These are phyloP conservation scores for Capronia epimyces DNA, from an alignment of 2,329 filamentous ascomycete genomes.

Conservation along the genomic window DNA sequence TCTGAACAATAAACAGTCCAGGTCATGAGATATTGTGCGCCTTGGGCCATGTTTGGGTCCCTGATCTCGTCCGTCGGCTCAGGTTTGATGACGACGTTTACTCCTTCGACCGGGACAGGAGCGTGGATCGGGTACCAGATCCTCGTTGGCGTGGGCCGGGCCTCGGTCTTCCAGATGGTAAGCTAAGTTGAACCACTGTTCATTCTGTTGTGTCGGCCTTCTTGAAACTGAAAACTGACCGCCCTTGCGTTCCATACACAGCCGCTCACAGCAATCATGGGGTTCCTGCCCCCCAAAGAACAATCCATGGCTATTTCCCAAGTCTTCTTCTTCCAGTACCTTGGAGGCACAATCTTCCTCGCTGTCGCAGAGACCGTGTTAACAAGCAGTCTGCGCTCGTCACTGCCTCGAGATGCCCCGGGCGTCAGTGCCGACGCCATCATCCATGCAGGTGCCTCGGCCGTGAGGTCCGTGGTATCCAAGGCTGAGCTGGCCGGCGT, in stretches of 20 bases:
- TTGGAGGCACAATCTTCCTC: slow-evolving; percentile 28
- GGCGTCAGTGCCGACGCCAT: slow-evolving; percentile 16
- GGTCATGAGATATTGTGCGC: slow-evolving; percentile 28
- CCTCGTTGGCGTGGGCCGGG: slow-evolving; percentile 28
- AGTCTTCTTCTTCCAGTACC: slow-evolving; percentile 26
- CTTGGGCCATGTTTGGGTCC: slow-evolving; percentile 28
- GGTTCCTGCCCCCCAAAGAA: slow-evolving; percentile 19
- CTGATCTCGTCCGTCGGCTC: slow-evolving; percentile 28
- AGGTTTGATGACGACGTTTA: slow-evolving; percentile 30
- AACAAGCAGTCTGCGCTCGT: slow-evolving; percentile 17
- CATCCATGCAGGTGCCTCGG: slow-evolving; percentile 19
- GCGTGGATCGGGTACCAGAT: slow-evolving; percentile 34
- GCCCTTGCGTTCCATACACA: background rate
- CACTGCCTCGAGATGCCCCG: slow-evolving; percentile 10
- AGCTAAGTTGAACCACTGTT: no score
- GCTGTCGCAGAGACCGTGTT: slow-evolving; percentile 27
- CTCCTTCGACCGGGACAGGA: slow-evolving; percentile 23
- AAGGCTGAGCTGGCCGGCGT: slow-evolving; percentile 12
- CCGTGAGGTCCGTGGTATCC: slow-evolving; percentile 17
- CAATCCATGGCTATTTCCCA: slow-evolving; percentile 26
- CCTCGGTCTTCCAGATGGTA: slow-evolving; percentile 27
- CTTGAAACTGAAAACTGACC: background rate
- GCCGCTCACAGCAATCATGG: slow-evolving; percentile 26
- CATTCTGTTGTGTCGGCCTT: background rate
- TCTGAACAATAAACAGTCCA: slow-evolving; percentile 12